Base-by-base conservation (phyloP, 2,329 filamentous ascomycete species). In the Exophiala aquamarina region DNA sequence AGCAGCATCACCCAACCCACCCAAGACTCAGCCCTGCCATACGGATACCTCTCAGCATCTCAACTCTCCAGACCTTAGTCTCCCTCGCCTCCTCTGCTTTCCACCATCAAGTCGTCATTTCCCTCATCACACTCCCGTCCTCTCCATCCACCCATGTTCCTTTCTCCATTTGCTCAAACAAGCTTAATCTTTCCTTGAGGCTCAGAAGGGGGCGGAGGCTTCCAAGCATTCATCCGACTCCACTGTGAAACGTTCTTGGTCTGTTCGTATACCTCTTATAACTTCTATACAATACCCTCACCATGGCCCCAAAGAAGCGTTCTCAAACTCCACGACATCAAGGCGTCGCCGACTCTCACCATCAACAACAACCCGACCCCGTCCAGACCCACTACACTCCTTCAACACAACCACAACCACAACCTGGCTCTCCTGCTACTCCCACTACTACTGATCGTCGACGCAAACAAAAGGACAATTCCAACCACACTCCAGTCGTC, bases 131-230 rank as follows among this genome's bases (percentile, higher is more conserved):
- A 55, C 51, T 43, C 26, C 41, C 42, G 33, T 49, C 31, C 42
- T 51, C 50, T 45, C 36, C 37, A 32, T 32, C 51, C 8, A 50
- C 50, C 50, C 55, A 59, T 55, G 55, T 51, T 35, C 18, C 33
- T 21, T 41, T 49, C 55, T 50, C 47, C 50, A 49, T 52, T 33
- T 52, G 46, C 48, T 56, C 53, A 56, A 55, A 56, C 55, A 50
- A 54, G 50, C 53, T 54, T 58, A 58, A 55, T 55, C 52, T 57
- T 54, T 48, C 21, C 49, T 49, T 55, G 57, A 58, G 57, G 55
- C 57, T 59, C 57, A 55, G 52, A 55, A 59, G 50, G 57, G 57
- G 57, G 57, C 57, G 49, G 55, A 56, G 57, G 54, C 56, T 52
- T 54, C 54, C 54, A 53, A 54, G 46, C 52, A 52, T 54, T 55